These are phyloP conservation scores for Aspergillus phoenicis DNA, from an alignment of 2,329 filamentous ascomycete genomes.

Conservation along the genomic window DNA sequence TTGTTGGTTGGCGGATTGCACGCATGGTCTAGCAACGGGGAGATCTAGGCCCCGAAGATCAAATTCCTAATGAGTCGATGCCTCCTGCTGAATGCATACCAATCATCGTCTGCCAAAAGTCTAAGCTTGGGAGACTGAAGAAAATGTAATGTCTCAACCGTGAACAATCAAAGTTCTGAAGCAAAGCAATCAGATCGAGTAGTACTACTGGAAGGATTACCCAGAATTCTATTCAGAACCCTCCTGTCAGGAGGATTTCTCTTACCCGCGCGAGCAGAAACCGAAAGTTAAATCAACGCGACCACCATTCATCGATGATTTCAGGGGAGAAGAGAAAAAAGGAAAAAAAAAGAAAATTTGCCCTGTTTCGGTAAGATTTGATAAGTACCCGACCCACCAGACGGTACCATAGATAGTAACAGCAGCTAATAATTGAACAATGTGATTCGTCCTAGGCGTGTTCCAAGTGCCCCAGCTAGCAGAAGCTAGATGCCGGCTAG, in stretches of 20 bases:
- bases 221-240: not conserved
- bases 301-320: not conserved
- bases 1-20: not conserved
- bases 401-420: constrained; percentile 11
- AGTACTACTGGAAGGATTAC: not conserved
- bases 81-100: constrained; percentile 1
- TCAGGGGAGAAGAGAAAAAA: not conserved
- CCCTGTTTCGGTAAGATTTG: constrained; percentile 12
- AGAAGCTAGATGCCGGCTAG: constrained; percentile 5
- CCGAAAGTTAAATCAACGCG: not conserved
- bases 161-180: not conserved
- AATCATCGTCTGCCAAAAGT: not conserved
- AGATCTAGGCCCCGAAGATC: constrained; percentile 4
- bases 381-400: constrained; percentile 10
- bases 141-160: constrained; percentile 1
- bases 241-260: not conserved
- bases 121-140: not conserved
- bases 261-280: not conserved
- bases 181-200: not conserved
- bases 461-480: not conserved
- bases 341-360: not conserved
- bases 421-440: constrained; percentile 8
- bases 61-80: not conserved
- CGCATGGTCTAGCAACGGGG: not conserved
- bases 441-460: constrained; percentile 7